Base-by-base conservation (phyloP, 1,284 basidiomycete species). In the Prillingera fragicola region DNA sequence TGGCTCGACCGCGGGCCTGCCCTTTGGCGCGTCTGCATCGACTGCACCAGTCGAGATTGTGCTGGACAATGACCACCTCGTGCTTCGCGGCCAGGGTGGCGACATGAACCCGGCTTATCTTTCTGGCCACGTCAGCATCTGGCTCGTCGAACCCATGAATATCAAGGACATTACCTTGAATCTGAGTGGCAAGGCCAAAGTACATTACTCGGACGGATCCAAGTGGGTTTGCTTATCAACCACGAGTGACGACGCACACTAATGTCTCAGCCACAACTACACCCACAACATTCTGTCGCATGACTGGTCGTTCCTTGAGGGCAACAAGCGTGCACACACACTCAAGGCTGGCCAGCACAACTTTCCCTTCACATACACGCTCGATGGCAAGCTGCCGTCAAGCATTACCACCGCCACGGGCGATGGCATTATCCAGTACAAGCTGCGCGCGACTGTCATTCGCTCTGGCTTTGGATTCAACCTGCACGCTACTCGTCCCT, bases 141-240 rank as follows among this genome's bases (percentile, higher is more conserved):
- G 83, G 64, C 79, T 95, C 46, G 73, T 77, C 4, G 87, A 94
- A 69, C 74, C 83, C 28, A 88, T 84, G 1, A 82, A 87, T 22
- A 80, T 95, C 70, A 87, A 83, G 69, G 85, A 91, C 69, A 83
- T 95, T 47, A 84, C 79, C 3, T 80, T 94, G 55, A 80, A 82
- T 49, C 84, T 94, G 62, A 77, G 80, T 52, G 89, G 88, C 28
- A 91, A 90, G 71, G 84, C 83, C 3, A 80, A 80, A 51, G 74
- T 90, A 1, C 84, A 84, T 5, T 74, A 77, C 33, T 72, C 78
- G 10, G 70, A 80, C n/a, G 70, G 73, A 43, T 80, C 85, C 35
- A 75, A 78, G 87, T 88, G 67, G 70, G 81, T 79, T 7, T 15
- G 3, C 34, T n/a, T 25, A n/a, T 8, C 21, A n/a, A 19, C 15